Conservation (phyloP, 208 protist species). For the Acanthamoeba sp. region DNA sequence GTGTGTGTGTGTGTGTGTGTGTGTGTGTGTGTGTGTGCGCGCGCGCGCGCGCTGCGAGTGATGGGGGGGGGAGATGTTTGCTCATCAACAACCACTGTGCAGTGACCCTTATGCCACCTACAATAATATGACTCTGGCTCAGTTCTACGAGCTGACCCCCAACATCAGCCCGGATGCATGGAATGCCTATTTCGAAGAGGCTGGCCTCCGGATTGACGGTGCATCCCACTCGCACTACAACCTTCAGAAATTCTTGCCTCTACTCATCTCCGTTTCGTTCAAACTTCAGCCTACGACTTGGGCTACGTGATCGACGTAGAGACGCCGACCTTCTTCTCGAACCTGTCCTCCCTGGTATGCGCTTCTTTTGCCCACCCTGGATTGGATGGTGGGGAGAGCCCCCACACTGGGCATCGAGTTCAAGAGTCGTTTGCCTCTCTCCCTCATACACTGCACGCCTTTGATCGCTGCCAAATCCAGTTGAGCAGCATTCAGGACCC, state of each 20-base stretch:
- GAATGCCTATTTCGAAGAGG: not conserved
- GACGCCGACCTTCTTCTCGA: conserved; percentile 52
- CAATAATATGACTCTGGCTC: conserved; percentile 13
- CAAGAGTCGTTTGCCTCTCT: not conserved
- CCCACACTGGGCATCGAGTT: no score
- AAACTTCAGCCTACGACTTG: not conserved
- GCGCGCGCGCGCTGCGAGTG: no score
- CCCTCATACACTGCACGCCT: not conserved
- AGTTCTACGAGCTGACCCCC: conserved; percentile 19
- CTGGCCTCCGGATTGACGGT: conserved; percentile 3
- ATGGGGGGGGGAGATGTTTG: no score
- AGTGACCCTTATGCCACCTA: conserved; percentile 57
- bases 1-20: no score
- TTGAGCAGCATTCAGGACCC: not conserved
- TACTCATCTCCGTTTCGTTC: not conserved
- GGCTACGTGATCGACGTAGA: not conserved
- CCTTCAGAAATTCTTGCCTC: no score
- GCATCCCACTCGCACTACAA: not conserved
- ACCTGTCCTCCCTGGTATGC: not conserved
- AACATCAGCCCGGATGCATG: not conserved
- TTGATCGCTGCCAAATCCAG: not conserved
- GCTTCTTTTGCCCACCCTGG: not conserved
- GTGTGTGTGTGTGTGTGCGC: no score
- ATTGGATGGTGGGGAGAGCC: no score
- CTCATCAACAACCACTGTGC: not conserved